Percentiles rank a stretch among this genome's conserved stretches.
Conservation (phyloP, 163 green algal species). For the Botryococcus braunii region DNA sequence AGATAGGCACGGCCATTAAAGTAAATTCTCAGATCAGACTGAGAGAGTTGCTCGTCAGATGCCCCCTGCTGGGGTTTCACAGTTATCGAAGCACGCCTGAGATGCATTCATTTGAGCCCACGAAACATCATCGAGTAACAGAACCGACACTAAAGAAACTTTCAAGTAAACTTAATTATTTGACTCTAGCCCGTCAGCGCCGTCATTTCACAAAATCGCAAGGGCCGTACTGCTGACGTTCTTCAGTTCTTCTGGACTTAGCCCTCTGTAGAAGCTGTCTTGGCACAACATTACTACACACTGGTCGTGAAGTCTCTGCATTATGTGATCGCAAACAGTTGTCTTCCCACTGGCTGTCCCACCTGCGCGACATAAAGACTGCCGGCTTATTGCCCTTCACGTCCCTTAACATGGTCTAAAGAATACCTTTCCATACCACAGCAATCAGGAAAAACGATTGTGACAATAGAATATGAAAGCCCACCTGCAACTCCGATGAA, state of each 20-base stretch:
- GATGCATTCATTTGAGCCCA: neutral
- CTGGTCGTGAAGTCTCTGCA: constrained; percentile 53
- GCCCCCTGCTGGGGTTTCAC: neutral
- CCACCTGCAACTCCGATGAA: no score
- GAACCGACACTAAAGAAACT: neutral
- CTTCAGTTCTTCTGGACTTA: constrained; percentile 45
- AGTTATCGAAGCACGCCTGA: neutral
- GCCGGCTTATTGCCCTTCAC: no score
- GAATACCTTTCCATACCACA: no score
- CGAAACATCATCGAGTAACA: neutral
- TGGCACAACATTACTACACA: constrained; percentile 76
- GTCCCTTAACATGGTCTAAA: no score
- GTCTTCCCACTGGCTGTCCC: constrained; percentile 74
- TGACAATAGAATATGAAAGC: no score
- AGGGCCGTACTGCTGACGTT: constrained; percentile 26
- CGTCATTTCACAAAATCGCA: neutral
- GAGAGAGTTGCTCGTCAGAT: neutral
- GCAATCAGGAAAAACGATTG: no score
- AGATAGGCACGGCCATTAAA: neutral
- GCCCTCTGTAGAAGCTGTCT: constrained; percentile 76
- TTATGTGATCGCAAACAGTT: constrained; percentile 78
- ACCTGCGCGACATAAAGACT: no score
- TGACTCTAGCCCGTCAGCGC: neutral
- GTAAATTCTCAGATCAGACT: neutral
- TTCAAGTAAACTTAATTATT: neutral